Evolutionary conservation across 306 rosid species (phyloP).

Genomic region (Boehmeria nivea): DNA sequence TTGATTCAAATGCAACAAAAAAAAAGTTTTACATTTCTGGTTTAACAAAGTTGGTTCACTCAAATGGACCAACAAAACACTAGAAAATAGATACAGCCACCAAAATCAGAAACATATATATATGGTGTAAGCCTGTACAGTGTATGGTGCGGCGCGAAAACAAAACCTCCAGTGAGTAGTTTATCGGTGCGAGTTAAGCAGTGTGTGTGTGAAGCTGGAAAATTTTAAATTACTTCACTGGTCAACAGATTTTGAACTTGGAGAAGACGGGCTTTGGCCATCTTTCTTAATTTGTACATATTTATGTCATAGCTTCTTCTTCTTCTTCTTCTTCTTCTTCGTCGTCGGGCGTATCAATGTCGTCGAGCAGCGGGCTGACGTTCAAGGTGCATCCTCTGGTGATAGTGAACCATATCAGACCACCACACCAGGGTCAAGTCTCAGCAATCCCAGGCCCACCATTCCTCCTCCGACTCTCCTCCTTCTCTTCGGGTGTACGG

Average conservation of each 20-base stretch:
- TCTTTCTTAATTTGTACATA: no score
- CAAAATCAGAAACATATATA: neutral
- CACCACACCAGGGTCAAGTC: conserved; percentile 84
- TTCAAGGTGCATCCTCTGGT: conserved; percentile 95
- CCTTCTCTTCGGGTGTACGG: conserved; percentile 81
- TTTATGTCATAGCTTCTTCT: no score
- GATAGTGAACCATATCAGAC: conserved; percentile 90
- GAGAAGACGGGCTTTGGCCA: conserved; percentile 35
- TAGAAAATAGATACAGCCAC: neutral
- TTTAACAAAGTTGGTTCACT: no score
- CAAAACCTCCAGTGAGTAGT: no score
- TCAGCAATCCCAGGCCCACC: conserved; percentile 53
- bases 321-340: conserved; percentile 64
- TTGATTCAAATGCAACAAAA: no score
- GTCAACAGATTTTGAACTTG: conserved; percentile 30
- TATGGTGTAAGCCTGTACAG: conserved; percentile 10
- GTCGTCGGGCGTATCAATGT: conserved; percentile 75
- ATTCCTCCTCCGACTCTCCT: no score
- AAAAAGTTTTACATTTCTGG: no score
- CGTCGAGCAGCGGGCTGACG: conserved; percentile 94
- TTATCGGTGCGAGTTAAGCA: no score
- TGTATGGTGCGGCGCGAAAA: conserved; percentile 9
- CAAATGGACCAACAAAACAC: conserved; percentile 11
- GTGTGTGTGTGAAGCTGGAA: no score
- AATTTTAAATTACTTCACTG: no score